These are phyloP conservation scores for Nannizzia gypsea DNA, from an alignment of 2,329 filamentous ascomycete species.

Conservation along the genomic window DNA sequence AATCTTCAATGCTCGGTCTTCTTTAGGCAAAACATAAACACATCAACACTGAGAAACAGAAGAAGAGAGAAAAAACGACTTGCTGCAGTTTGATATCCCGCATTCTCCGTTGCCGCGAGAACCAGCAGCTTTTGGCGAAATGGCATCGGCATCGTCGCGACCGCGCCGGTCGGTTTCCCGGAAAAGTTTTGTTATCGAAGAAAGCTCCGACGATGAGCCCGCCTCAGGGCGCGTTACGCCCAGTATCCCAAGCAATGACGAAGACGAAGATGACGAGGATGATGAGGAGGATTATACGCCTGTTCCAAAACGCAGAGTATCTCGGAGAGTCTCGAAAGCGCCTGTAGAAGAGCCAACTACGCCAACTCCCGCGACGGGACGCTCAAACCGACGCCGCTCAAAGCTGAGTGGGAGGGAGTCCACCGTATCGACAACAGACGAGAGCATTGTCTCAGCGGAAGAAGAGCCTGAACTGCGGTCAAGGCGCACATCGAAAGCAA, in stretches of 20 bases:
- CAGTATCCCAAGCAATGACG: slow-evolving; percentile 34
- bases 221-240: slow-evolving; percentile 39
- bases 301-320: slow-evolving; percentile 48
- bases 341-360: slow-evolving; percentile 39
- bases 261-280: slow-evolving; percentile 54
- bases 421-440: slow-evolving; percentile 13
- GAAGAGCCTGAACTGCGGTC: slow-evolving; percentile 44
- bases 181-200: slow-evolving; percentile 64
- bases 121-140: slow-evolving; percentile 12
- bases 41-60: neutral
- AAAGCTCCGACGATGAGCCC: slow-evolving; percentile 54
- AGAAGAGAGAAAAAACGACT: neutral
- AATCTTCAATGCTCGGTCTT: slow-evolving; percentile 6
- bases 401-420: slow-evolving; percentile 23
- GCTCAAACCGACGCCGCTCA: slow-evolving; percentile 21
- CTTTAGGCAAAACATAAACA: slow-evolving; percentile 16
- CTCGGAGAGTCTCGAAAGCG: slow-evolving; percentile 47
- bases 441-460: slow-evolving; percentile 34
- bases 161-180: slow-evolving; percentile 51
- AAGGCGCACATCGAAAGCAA: slow-evolving; percentile 51
- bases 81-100: neutral
- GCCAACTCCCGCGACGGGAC: slow-evolving; percentile 22
- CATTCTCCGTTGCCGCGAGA: neutral
- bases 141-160: slow-evolving; percentile 32
- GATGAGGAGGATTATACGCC: slow-evolving; percentile 74